A percentile compares a stretch with the other conserved stretches of the same genome.
These are phyloP conservation scores for Alternaria burnsii DNA, from an alignment of 2,329 filamentous ascomycete species.

Conservation along the genomic window DNA sequence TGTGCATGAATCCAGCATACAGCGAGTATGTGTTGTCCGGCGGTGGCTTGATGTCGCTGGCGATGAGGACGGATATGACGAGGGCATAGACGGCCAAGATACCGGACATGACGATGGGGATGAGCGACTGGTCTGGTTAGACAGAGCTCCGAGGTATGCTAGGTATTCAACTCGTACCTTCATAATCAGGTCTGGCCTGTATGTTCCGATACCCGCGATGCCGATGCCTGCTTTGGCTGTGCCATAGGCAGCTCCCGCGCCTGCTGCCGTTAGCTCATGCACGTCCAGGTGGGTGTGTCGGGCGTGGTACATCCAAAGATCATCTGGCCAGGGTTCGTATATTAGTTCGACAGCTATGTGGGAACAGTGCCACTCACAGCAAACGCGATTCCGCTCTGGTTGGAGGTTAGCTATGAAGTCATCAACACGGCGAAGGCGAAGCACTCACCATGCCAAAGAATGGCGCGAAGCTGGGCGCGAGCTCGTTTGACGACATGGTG, in stretches of 20 bases:
- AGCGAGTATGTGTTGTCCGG: constrained; percentile 75
- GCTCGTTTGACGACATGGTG: constrained; percentile 34
- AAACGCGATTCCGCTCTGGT: constrained; percentile 76
- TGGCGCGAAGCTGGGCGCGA: constrained; percentile 80
- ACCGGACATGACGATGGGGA: constrained; percentile 96
- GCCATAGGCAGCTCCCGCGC: constrained; percentile 81
- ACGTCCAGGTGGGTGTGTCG: not conserved
- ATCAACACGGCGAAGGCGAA: constrained; percentile 18
- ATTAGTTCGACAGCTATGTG: constrained; percentile 26
- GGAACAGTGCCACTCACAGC: constrained; percentile 58
- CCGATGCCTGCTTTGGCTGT: constrained; percentile 90
- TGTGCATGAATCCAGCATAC: constrained; percentile 93
- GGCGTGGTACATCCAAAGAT: constrained; percentile 76
- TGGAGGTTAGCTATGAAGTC: constrained; percentile 48
- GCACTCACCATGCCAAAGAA: constrained; percentile 84
- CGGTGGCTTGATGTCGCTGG: constrained; percentile 82
- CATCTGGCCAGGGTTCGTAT: constrained; percentile 62
- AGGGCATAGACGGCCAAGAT: constrained; percentile 98
- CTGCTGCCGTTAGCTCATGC: constrained; percentile 52
- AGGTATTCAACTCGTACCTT: constrained; percentile 64
- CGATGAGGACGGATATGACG: constrained; percentile 95
- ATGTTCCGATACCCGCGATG: constrained; percentile 85
- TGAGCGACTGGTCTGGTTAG: constrained; percentile 70
- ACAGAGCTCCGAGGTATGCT: constrained; percentile 5
- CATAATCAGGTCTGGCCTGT: constrained; percentile 88